Conservation (phyloP, 2,329 filamentous ascomycete species). For the Penicillium oxalicum region DNA sequence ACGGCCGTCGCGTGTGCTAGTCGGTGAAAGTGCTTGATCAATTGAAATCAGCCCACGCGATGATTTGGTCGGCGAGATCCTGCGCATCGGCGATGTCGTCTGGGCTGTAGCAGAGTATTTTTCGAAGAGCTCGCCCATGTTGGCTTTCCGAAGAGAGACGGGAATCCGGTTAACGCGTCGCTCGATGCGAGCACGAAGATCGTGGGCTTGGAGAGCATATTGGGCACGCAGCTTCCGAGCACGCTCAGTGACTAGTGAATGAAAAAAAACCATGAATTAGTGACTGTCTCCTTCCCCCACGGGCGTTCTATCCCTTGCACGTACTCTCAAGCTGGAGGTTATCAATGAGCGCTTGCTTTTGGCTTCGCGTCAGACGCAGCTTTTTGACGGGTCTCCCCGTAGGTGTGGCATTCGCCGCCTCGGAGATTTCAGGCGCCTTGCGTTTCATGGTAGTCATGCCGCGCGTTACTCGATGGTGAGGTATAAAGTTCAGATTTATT, state of each 20-base stretch:
- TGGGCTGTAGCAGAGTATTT: conserved; percentile 39
- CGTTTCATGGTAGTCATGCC: conserved; percentile 39
- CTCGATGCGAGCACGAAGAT: conserved; percentile 77
- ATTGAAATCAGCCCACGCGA: conserved; percentile 27
- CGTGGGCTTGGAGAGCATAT: conserved; percentile 81
- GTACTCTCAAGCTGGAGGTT: conserved; percentile 84
- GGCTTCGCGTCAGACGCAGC: conserved; percentile 58
- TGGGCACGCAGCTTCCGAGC: conserved; percentile 82
- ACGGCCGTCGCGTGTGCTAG: conserved; percentile 26
- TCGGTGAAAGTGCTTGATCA: conserved; percentile 24
- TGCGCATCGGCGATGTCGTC: conserved; percentile 28
- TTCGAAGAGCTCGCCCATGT: conserved; percentile 71
- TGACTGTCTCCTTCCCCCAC: no score
- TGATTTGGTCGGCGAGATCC: conserved; percentile 25
- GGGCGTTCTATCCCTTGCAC: conserved; percentile 24
- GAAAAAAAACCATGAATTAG: background rate
- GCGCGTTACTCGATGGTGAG: background rate
- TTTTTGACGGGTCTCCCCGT: conserved; percentile 56
- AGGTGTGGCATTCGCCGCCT: conserved; percentile 31
- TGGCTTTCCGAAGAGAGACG: conserved; percentile 66
- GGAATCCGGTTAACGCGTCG: conserved; percentile 92
- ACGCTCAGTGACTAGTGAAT: conserved; percentile 67
- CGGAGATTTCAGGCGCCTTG: conserved; percentile 35
- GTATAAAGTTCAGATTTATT: background rate
- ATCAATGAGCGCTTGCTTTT: conserved; percentile 83